phyloP scores from a whole-genome alignment of 768 basidiomycete species.

The Lanmaoa pseudosensibilis region DNA sequence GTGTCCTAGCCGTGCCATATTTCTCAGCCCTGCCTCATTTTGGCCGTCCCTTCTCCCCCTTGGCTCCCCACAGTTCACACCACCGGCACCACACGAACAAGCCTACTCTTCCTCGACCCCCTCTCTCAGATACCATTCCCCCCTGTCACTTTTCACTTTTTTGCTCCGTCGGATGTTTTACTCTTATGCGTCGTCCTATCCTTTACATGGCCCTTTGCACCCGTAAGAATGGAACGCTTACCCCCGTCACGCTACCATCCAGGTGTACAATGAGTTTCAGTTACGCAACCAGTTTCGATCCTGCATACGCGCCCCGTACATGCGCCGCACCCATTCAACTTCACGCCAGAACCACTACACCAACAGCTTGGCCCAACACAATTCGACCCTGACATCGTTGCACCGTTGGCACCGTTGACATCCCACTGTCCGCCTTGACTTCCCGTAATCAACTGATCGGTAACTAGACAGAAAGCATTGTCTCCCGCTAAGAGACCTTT shows the following conservation, averaged over 20 bases:
- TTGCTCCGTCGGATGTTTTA: neutral
- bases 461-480: neutral
- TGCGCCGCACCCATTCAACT: neutral
- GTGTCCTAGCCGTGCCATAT: neutral
- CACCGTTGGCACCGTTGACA: neutral
- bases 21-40: constrained; percentile 2
- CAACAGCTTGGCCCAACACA: neutral
- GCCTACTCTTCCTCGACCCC: neutral
- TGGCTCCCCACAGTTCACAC: constrained; percentile 5
- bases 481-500: neutral
- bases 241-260: neutral
- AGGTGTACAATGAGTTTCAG: too few species aligned
- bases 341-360: neutral
- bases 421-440: neutral
- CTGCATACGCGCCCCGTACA: neutral
- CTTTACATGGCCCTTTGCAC: neutral
- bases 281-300: neutral
- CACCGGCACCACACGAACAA: neutral
- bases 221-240: neutral
- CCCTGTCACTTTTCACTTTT: neutral
- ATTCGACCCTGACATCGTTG: neutral
- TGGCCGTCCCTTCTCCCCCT: neutral
- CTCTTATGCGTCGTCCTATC: neutral
- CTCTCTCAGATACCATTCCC: neutral
- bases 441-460: constrained; percentile 13